Evolutionary conservation across 805 yeast species (phyloP), one percentile per base, ranked within the genome.

Genomic region (Clavispora asparagi): DNA sequence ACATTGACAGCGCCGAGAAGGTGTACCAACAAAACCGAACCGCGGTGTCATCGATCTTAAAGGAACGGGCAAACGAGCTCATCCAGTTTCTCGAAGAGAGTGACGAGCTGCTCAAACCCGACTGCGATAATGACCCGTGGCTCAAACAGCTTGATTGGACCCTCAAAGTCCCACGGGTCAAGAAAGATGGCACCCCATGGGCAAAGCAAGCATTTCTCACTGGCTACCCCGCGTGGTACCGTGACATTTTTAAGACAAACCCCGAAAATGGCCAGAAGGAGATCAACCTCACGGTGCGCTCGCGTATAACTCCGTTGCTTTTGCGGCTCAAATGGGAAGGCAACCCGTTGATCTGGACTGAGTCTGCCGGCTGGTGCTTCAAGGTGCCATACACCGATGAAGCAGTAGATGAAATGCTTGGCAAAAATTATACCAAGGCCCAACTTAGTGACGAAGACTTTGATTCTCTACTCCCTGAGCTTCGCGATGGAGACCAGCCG

Each of bases 181-280:
- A 83, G 12, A 88, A 88, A 59, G 72, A 77, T 33, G 95, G 94
- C 2, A 67, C 65, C 4, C 87, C 88, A 1, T 75, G 70, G 23
- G 86, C 87, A 45, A 81, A 78, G 25, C 96, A 88, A 62, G 74
- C 76, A 1, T 89, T 79, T 55, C 60, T 88, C 40, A 95, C 96
- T 0, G 98, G 97, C 0, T 88, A 76, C 56, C 99, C 99, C 0
- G 85, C 85, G 53, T 94, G 99, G 99, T 95, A 87, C 63, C 78
- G 85, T 49, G 82, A 81, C 25, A 58, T 79, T 32, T 67, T 71
- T 50, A 72, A 68, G 38, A 58, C 55, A 12, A 51, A 56, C 23
- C 40, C 52, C n/a, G 51, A 12, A 54, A 81, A 41, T 69, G 67
- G 67, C 5, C 57, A 49, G 17, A 55, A 50, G 19, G 73, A 68